Conservation (phyloP, 2,329 filamentous ascomycete species). For the Pseudogymnoascus sp. region DNA sequence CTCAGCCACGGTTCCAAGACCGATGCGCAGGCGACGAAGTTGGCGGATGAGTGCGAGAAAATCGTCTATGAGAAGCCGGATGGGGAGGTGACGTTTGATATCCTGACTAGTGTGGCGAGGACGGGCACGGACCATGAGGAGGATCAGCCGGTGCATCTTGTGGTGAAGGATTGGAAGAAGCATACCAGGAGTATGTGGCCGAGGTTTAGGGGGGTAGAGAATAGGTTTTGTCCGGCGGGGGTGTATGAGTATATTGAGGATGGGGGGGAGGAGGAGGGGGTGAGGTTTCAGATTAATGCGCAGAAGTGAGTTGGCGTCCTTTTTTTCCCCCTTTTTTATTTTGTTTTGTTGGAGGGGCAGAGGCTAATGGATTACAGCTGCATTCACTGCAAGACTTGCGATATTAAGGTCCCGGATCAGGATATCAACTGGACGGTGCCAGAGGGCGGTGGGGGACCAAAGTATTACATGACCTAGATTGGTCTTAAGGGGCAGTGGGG, state of each 20-base stretch:
- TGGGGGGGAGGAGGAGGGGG: slow-evolving; percentile 72
- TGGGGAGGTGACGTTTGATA: slow-evolving; percentile 90
- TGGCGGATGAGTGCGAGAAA: slow-evolving; percentile 70
- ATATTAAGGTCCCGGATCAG: slow-evolving; percentile 94
- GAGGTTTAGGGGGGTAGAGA: slow-evolving; percentile 84
- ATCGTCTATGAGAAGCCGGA: slow-evolving; percentile 98
- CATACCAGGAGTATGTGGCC: slow-evolving; percentile 81
- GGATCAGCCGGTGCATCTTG: slow-evolving; percentile 92
- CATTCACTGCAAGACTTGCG: slow-evolving; percentile 99
- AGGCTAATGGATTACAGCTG: slow-evolving; percentile 52
- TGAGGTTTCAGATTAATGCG: slow-evolving; percentile 94
- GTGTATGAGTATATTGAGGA: slow-evolving; percentile 99
- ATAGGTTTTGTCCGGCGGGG: slow-evolving; percentile 91
- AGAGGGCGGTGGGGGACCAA: slow-evolving; percentile 75
- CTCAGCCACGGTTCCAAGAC: slow-evolving; percentile 66
- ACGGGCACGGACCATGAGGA: slow-evolving; percentile 98
- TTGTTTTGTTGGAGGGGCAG: too few relatives aligned
- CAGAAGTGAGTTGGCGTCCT: slow-evolving; percentile 68
- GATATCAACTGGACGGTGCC: slow-evolving; percentile 97
- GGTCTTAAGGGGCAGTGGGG: neutral
- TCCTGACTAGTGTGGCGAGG: slow-evolving; percentile 86
- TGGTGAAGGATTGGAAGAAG: slow-evolving; percentile 90
- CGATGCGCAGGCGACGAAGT: slow-evolving; percentile 72
- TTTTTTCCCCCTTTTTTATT: neutral
- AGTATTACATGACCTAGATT: slow-evolving; percentile 56